These are phyloP conservation scores for Seiridium cupressi DNA, from an alignment of 2,329 filamentous ascomycete genomes.

Conservation along the genomic window DNA sequence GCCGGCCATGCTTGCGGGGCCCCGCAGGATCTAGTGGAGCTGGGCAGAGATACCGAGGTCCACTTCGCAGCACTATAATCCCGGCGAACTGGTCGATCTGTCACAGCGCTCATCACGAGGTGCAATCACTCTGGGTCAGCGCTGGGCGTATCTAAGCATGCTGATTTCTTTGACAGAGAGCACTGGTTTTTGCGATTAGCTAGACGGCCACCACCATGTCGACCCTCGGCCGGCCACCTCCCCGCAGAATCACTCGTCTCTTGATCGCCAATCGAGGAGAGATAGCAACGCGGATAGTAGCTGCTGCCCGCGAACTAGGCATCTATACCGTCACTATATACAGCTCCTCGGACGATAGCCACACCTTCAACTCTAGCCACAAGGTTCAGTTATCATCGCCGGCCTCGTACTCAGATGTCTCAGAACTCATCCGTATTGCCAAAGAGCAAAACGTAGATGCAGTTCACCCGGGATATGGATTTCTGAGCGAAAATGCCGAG, in stretches of 20 bases:
- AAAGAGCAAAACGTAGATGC: conserved; percentile 46
- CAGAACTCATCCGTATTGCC: conserved; percentile 43
- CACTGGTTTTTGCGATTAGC: no score
- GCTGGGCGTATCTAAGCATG: no score
- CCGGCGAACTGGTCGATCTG: no score
- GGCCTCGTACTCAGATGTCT: conserved; percentile 20
- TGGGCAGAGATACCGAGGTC: background rate
- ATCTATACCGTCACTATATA: conserved; percentile 56
- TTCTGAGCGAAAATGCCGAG: conserved; percentile 59
- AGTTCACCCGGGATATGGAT: conserved; percentile 65
- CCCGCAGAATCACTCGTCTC: conserved; percentile 1
- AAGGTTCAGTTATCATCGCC: conserved; percentile 47
- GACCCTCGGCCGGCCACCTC: background rate
- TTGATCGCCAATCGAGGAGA: conserved; percentile 45
- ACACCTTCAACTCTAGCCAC: conserved; percentile 49
- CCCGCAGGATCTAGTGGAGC: background rate
- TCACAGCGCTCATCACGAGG: no score
- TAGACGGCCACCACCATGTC: background rate
- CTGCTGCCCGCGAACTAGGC: conserved; percentile 56
- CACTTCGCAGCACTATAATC: background rate
- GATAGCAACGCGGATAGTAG: conserved; percentile 60
- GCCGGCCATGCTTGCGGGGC: background rate
- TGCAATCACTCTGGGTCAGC: no score
- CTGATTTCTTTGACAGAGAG: background rate
- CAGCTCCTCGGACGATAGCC: conserved; percentile 52